Evolutionary conservation across 176 grass and related monocot species (phyloP).

Genomic region (Thalia dealbata): DNA sequence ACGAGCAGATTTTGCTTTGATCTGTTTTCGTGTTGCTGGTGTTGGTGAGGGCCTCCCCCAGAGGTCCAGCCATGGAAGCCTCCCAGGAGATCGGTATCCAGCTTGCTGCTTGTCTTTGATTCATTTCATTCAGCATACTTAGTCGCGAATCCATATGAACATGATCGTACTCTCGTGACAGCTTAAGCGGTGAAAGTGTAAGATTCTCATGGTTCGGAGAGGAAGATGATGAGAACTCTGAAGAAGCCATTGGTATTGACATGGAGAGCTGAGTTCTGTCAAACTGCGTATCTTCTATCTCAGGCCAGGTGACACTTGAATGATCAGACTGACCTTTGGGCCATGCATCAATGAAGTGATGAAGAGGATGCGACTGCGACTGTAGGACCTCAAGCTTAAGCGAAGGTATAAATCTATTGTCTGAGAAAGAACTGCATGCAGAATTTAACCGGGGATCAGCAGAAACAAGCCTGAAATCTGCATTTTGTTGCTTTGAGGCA

Average conservation of each 20-base stretch:
- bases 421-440: conserved; percentile 4
- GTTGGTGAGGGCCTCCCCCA: conserved; percentile 30
- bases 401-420: background rate
- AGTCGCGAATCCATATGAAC: conserved; percentile 4
- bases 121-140: conserved; percentile 21
- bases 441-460: conserved; percentile 3
- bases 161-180: conserved; percentile 3
- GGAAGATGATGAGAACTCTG: conserved; percentile 18
- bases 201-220: conserved; percentile 20
- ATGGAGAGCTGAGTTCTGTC: conserved; percentile 72
- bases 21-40: conserved; percentile 2
- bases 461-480: background rate
- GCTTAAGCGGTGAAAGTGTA: conserved; percentile 18
- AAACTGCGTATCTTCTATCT: conserved; percentile 55
- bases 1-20: conserved; percentile 12
- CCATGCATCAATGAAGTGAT: conserved; percentile 28
- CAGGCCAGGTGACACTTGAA: conserved; percentile 51
- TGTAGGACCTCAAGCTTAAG: background rate
- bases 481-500: conserved; percentile 16
- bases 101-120: conserved; percentile 16
- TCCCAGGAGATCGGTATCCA: conserved; percentile 28
- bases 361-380: background rate
- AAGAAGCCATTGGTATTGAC: conserved; percentile 42
- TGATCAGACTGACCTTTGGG: conserved; percentile 33
- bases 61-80: conserved; percentile 29